Conservation (phyloP, 140 eudicot genomes). For the Bidens hawaiensis region DNA sequence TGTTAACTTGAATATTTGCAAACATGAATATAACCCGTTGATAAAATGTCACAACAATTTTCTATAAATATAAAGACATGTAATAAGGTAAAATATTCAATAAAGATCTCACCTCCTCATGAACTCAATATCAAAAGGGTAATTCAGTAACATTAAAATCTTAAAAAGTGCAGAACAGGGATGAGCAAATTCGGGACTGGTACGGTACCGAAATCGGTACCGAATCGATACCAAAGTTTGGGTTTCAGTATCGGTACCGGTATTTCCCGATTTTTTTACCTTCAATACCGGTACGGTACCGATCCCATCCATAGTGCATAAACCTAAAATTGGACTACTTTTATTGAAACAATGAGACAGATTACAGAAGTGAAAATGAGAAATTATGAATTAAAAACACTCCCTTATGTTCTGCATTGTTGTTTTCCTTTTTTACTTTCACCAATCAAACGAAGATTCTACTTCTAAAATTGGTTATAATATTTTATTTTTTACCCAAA, state of each 20-base stretch:
- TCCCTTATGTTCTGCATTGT: not conserved
- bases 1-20: conserved; percentile 12
- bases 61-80: not conserved
- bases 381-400: not conserved
- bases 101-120: not conserved
- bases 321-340: not conserved
- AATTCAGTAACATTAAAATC: not conserved
- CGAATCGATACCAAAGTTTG: too few species aligned
- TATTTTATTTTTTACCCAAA: too few species aligned
- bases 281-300: too few species aligned
- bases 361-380: too few species aligned
- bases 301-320: too few species aligned
- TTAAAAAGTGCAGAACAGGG: too few species aligned
- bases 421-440: not conserved
- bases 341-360: too few species aligned
- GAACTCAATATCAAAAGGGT: not conserved
- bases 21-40: not conserved
- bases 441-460: not conserved
- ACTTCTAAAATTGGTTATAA: not conserved
- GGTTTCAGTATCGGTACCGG: too few species aligned
- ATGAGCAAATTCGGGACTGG: too few species aligned
- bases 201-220: too few species aligned
- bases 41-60: not conserved
- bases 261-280: too few species aligned
- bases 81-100: not conserved